A percentile compares a stretch with the other conserved stretches of the same genome.
Evolutionary conservation across 75 land plant genomes (phyloP).

Genomic region (Picea sitchensis): DNA sequence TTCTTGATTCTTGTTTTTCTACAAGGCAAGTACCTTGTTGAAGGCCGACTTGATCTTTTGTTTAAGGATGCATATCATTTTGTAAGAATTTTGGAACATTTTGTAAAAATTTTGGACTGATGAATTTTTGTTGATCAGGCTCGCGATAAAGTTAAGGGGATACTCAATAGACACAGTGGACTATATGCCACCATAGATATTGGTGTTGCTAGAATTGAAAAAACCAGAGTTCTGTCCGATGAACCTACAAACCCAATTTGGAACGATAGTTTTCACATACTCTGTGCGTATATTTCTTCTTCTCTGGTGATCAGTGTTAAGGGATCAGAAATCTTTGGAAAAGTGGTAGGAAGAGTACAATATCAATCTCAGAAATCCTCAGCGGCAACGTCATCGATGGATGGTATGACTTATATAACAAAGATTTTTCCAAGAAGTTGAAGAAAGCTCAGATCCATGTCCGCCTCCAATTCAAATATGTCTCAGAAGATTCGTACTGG

Average conservation of each 20-base stretch:
- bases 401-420: constrained; percentile 31
- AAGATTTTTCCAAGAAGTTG: too few species aligned
- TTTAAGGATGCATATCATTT: too few species aligned
- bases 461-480: constrained; percentile 27
- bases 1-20: too few species aligned
- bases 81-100: too few species aligned
- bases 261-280: constrained; percentile 49
- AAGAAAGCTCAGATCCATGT: too few species aligned
- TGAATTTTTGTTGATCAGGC: too few species aligned
- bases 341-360: constrained; percentile 36
- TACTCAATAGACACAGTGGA: constrained; percentile 11
- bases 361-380: constrained; percentile 21
- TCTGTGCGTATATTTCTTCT: constrained; percentile 27
- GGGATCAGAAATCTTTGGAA: constrained; percentile 20
- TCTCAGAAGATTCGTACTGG: constrained; percentile 17
- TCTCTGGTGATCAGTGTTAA: too few species aligned
- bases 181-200: constrained; percentile 61
- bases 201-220: constrained; percentile 33
- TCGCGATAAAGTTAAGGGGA: too few species aligned
- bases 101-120: too few species aligned
- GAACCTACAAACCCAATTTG: constrained; percentile 35
- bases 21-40: too few species aligned
- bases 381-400: constrained; percentile 17
- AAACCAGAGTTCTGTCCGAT: constrained; percentile 29
- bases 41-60: too few species aligned